A percentile compares a stretch with the other conserved stretches of the same genome.
Evolutionary conservation across 2,329 filamentous ascomycete genomes (phyloP).

Genomic region (Fusarium tupiense): DNA sequence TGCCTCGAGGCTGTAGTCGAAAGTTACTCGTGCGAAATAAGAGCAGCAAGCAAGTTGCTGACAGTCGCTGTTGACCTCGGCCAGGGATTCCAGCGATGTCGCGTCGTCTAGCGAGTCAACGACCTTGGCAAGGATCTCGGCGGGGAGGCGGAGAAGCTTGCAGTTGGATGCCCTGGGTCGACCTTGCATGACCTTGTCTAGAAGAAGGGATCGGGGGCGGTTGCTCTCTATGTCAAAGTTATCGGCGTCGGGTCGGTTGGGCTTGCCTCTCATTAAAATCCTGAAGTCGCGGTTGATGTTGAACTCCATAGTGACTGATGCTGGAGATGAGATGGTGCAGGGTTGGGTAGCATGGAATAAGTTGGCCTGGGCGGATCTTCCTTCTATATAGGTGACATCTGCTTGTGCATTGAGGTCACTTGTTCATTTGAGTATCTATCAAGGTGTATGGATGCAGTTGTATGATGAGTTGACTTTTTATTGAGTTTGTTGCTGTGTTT

Average conservation of each 20-base stretch:
- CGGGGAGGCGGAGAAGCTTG: not conserved
- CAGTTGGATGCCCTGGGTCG: not conserved
- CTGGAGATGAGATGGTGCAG: not conserved
- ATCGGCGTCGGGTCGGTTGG: rapidly evolving
- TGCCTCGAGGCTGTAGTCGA: constrained; percentile 13
- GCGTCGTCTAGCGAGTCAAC: not conserved
- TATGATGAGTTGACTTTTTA: not conserved
- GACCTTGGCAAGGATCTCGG: not conserved
- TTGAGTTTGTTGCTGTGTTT: not conserved
- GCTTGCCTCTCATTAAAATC: not conserved
- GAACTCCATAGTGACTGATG: not conserved
- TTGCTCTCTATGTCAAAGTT: not conserved
- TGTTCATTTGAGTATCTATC: no score
- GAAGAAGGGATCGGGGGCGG: not conserved
- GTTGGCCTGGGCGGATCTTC: rapidly evolving
- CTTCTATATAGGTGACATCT: not conserved
- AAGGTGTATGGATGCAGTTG: not conserved
- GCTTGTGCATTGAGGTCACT: rapidly evolving
- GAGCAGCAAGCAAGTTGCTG: constrained; percentile 13
- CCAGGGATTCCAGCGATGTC: not conserved
- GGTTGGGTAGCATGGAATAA: not conserved
- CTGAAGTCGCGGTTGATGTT: not conserved
- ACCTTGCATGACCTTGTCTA: not conserved
- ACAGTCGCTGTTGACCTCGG: constrained; percentile 32
- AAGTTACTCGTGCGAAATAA: constrained; percentile 21